A percentile compares a stretch with the other conserved stretches of the same genome.
Evolutionary conservation across 2,329 filamentous ascomycete genomes (phyloP).

Genomic region (Emericellopsis atlantica): DNA sequence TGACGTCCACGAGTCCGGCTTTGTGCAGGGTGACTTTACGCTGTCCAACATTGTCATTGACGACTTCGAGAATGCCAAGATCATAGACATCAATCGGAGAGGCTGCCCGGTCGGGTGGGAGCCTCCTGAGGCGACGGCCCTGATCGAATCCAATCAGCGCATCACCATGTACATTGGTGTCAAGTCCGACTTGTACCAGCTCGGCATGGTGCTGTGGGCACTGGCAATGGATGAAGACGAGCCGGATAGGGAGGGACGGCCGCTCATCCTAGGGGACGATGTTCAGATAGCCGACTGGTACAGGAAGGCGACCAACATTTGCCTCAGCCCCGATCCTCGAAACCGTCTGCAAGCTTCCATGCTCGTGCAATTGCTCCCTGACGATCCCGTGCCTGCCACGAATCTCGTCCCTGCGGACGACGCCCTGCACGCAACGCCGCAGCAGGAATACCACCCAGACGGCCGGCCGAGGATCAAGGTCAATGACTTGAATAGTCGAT

Average conservation of each 20-base stretch:
- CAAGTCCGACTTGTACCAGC: conserved; percentile 90
- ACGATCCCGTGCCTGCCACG: background rate
- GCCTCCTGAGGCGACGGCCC: conserved; percentile 74
- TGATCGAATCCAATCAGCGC: conserved; percentile 79
- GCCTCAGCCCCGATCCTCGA: conserved; percentile 63
- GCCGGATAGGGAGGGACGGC: conserved; percentile 66
- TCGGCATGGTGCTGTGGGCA: conserved; percentile 96
- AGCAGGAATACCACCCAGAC: conserved; percentile 19
- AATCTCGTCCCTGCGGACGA: conserved; percentile 27
- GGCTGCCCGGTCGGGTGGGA: conserved; percentile 99
- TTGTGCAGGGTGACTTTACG: conserved; percentile 95
- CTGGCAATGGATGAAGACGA: conserved; percentile 81
- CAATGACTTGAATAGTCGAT: conserved; percentile 5
- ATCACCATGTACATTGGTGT: conserved; percentile 97
- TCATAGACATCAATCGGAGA: conserved; percentile 95
- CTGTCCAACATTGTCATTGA: conserved; percentile 96
- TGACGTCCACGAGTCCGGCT: conserved; percentile 90
- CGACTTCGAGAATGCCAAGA: conserved; percentile 71
- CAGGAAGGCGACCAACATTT: conserved; percentile 60
- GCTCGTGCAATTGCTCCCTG: conserved; percentile 58
- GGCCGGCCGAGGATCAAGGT: conserved; percentile 18
- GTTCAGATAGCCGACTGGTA: conserved; percentile 68
- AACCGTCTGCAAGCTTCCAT: conserved; percentile 60
- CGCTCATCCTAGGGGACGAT: conserved; percentile 47
- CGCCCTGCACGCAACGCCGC: conserved; percentile 23